Evolutionary conservation across 2,329 filamentous ascomycete genomes (phyloP), one percentile per base, ranked within the genome.

Genomic region (Metarhizium album): DNA sequence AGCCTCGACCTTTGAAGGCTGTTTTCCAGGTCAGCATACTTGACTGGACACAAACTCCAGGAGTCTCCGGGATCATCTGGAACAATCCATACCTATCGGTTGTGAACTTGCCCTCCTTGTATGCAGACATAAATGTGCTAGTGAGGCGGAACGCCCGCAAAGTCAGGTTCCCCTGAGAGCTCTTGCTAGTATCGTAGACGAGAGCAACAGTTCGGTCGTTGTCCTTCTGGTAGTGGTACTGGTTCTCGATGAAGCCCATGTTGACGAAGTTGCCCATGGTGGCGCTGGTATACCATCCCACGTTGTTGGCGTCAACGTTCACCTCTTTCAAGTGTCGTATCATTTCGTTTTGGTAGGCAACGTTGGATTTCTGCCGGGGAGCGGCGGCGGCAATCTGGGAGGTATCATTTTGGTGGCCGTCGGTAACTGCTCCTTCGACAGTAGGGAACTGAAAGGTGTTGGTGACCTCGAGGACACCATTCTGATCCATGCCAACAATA

Each of bases 181-280:
- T 96, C 69, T 90, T 83, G 80, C 88, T 94, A 60, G 95, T 87
- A 66, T 98, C 93, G 72, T 97, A 90, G 37, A 98, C 88, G 51
- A 98, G 78, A 46, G 89, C 89, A 43, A 96, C 82, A 6, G 87
- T 90, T 69, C 80, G 78, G 71, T 93, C 88, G 68, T 95, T 95
- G 62, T 94, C 88, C 70, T 88, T 93, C 76, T 98, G 93, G 76
- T 95, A 97, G 75, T 90, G 87, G 73, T 83, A 90, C 71, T 96
- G 90, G 76, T 97, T 98, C 79, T 98, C 93, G 70, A 98, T 87
- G 66, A 95, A 90, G 75, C 86, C 87, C 66, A 86, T 70, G 76
- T 90, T 96, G 76, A 97, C 79, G 62, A 97, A 97, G 78, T 95
- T 97, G 70, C 93, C 93, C 87, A 98, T 94, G 70, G 90, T 95